phyloP scores from a whole-genome alignment of 768 basidiomycete genomes.

The Boletellus ananiceps region DNA sequence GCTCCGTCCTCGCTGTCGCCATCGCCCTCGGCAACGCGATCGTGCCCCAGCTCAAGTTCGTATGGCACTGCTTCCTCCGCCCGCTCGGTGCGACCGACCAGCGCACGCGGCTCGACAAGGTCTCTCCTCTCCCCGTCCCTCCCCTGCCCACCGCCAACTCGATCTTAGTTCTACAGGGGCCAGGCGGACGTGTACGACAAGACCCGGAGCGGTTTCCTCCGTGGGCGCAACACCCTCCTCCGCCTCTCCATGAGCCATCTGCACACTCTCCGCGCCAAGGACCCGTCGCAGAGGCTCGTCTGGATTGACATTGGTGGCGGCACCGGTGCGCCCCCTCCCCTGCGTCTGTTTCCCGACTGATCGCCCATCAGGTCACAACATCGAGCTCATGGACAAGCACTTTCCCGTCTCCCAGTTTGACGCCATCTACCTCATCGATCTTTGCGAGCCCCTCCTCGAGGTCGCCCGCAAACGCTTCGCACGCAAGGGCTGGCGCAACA shows the following conservation, averaged over 20 bases:
- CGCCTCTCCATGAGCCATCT: slow-evolving; percentile 62
- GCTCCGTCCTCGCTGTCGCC: slow-evolving; percentile 13
- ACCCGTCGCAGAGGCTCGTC: slow-evolving; percentile 47
- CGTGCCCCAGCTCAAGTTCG: slow-evolving; percentile 41
- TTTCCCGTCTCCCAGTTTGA: slow-evolving; percentile 58
- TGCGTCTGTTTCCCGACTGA: too few relatives aligned
- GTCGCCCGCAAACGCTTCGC: slow-evolving; percentile 67
- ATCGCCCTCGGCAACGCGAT: slow-evolving; percentile 24
- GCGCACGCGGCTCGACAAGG: slow-evolving; percentile 43
- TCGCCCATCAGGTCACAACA: too few relatives aligned
- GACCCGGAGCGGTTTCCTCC: slow-evolving; percentile 56
- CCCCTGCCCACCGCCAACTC: neutral
- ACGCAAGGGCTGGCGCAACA: slow-evolving; percentile 67
- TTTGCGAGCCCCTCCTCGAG: slow-evolving; percentile 67
- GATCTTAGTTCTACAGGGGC: slow-evolving; percentile 53
- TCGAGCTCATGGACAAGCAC: slow-evolving; percentile 23
- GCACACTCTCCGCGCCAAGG: slow-evolving; percentile 37
- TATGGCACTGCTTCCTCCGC: slow-evolving; percentile 48
- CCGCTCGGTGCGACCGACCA: slow-evolving; percentile 40
- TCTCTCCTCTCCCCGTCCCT: slow-evolving; percentile 5
- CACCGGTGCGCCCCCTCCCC: too few relatives aligned
- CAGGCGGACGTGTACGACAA: slow-evolving; percentile 72
- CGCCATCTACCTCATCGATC: slow-evolving; percentile 65
- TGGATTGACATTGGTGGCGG: slow-evolving; percentile 67
- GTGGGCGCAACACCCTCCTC: slow-evolving; percentile 71